Conservation (phyloP, 2,329 filamentous ascomycete genomes). For the Chaetomium olivaceum region DNA sequence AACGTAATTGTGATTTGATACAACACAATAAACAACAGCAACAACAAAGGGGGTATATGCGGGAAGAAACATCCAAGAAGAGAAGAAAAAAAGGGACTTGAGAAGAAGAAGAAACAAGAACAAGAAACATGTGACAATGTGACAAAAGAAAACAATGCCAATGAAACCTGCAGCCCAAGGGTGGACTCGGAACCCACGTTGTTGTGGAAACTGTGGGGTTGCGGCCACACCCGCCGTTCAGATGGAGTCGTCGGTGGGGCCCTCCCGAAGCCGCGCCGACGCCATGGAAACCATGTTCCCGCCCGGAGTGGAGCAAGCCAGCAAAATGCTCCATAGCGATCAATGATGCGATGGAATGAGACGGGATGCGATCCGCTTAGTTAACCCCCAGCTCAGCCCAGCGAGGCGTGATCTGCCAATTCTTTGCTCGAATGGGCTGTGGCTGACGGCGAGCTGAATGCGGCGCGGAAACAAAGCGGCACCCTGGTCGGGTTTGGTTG, state of each 20-base stretch:
- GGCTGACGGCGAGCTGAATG: conserved; percentile 16
- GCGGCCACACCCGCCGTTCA: not conserved
- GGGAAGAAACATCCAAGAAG: conserved; percentile 4
- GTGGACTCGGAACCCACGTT: not conserved
- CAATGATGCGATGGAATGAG: not conserved
- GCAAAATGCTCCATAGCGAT: not conserved
- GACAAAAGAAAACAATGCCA: not conserved
- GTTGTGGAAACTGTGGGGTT: conserved; percentile 15
- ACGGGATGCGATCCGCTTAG: not conserved
- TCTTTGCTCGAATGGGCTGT: not conserved
- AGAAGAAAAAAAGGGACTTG: not conserved
- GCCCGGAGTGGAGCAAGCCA: not conserved
- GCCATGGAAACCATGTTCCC: not conserved
- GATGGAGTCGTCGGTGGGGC: conserved; percentile 3
- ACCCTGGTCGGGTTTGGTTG: not conserved
- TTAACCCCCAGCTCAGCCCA: not conserved
- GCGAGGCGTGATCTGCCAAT: not conserved
- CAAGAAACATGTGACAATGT: not conserved
- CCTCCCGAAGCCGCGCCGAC: not conserved
- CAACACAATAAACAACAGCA: conserved; percentile 4
- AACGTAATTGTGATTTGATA: conserved; percentile 16
- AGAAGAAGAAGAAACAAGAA: not conserved
- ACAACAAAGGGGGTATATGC: conserved; percentile 22
- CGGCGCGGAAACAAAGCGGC: conserved; percentile 5
- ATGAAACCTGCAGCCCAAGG: not conserved